phyloP scores from a whole-genome alignment of 2,329 filamentous ascomycete genomes.

The Clarireedia hainanense region DNA sequence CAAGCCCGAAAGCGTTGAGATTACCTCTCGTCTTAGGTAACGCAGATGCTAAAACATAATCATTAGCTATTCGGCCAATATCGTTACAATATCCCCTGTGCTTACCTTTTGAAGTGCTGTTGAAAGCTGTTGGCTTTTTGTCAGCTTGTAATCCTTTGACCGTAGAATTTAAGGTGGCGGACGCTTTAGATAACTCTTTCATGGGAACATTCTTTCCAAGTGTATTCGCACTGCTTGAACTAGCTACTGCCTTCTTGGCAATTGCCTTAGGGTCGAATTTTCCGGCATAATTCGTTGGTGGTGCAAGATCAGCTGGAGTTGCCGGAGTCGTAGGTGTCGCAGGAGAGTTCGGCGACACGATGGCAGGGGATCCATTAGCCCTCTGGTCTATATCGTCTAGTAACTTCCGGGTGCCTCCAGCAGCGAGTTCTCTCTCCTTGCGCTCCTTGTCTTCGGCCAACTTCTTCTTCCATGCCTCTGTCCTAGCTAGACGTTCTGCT shows the following conservation, averaged over 20 bases:
- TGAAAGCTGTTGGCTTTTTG: conserved; percentile 34
- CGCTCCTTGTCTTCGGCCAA: conserved; percentile 65
- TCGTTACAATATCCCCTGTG: not conserved
- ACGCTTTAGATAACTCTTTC: conserved; percentile 38
- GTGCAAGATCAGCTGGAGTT: conserved; percentile 39
- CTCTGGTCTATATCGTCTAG: conserved; percentile 68
- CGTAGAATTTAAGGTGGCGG: conserved; percentile 34
- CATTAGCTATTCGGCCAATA: conserved; percentile 11
- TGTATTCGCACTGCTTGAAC: conserved; percentile 45
- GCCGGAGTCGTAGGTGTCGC: conserved; percentile 33
- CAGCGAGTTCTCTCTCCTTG: conserved; percentile 61
- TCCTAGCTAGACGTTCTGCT: conserved; percentile 69
- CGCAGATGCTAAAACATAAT: conserved; percentile 33
- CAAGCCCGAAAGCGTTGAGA: conserved; percentile 77
- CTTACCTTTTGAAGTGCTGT: conserved; percentile 33
- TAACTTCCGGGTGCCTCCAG: conserved; percentile 57
- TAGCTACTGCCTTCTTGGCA: conserved; percentile 64
- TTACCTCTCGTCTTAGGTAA: conserved; percentile 64
- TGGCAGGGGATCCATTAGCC: conserved; percentile 36
- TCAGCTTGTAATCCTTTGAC: conserved; percentile 35
- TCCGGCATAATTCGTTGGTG: conserved; percentile 56
- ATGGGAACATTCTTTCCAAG: conserved; percentile 48
- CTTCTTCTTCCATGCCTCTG: conserved; percentile 90
- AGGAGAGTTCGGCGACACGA: conserved; percentile 45
- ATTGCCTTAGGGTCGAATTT: conserved; percentile 87